Evolutionary conservation across 805 yeast genomes (phyloP), one percentile per base, ranked within the genome.

Genomic region (Komagataella populi): DNA sequence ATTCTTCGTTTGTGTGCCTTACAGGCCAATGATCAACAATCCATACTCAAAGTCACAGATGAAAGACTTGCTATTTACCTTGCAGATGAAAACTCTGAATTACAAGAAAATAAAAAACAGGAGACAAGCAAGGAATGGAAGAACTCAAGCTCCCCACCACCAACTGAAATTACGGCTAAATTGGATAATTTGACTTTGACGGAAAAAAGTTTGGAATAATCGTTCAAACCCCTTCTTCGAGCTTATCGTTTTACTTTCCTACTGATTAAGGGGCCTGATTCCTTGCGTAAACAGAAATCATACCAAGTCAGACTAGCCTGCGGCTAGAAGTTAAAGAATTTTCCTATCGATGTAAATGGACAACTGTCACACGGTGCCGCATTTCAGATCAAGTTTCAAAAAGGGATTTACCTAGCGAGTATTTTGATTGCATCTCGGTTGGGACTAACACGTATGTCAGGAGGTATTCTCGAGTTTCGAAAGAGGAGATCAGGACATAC

Each of bases 1-100:
- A 53, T 84, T 5, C 58, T 84, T 0, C 66, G 91, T 45, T 67
- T 85, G 14, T 63, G 76, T 12, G 77, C 82, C 0, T 64, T 84
- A 14, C 89, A 85, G 59, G 68, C 74, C 10, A 76, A 69, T 53
- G 89, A 83, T 57, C 80, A 77, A 54, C 66, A 61, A 23, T 70
- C 81, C 1, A 63, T 83, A 3, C 59, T 78, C 6, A 67, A 76
- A 6, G 74, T 80, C 7, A 73, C 74, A n/a, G 93, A 86, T 60
- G 91, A 85, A 60, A 71, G 83, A 45, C 39, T 30, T 30, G 39
- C 39, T 10, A 30, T 30, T 14, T 30, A 30, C 39, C 39, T 30
- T 30, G 39, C 39, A 30, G 39, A 30, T 10, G 39, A 30, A 30
- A 30, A 14, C 8, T 30, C 39, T 6, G 39, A 30, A 30, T 30